Evolutionary conservation across 495 filamentous ascomycete genomes (phyloP), one percentile per base, ranked within the genome.

Genomic region (Symbiotaphrina buchneri): DNA sequence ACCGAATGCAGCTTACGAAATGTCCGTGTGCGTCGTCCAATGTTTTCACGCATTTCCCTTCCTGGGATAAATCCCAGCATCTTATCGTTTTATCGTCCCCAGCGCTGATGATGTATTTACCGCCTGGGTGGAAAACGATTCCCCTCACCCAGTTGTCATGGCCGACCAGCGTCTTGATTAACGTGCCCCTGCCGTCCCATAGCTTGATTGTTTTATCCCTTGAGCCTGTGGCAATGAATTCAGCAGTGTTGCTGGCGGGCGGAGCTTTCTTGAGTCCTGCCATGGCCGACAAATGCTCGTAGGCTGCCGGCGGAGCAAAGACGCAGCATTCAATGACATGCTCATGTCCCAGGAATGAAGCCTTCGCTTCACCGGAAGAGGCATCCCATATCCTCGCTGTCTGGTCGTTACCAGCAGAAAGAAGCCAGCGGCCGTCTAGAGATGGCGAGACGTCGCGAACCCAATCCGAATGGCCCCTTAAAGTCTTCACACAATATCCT

Each of bases 121-220:
- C 87, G 2, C 81, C 83, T 0, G 87, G 87, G 40, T 97, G 87
- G 48, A 91, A 97, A 11, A 81, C 70, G 8, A 95, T 44, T 2
- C 60, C 76, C 6, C 82, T 68, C 1, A 97, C 74, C 87, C 87
- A 97, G 46, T 94, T 97, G 48, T 97, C 87, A 43, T 97, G 87
- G 2, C 87, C 87, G 1, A 73, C 50, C 5, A 95, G 58, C 1
- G 78, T 90, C 49, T 83, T 94, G 41, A 97, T 71, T 29, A 79
- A 59, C 8, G 74, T 79, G 6, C 87, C 87, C 29, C 83, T 63
- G 3, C 69, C 61, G 47, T 92, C 82, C 84, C 84, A 95, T 8
- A 97, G 48, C 44, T 71, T 71, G 42, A 97, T 91, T 0, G 69
- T 80, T 52, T 93, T 95, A 45, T 97, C 87, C 43, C 87, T 61